Evolutionary conservation across 2,329 filamentous ascomycete genomes (phyloP).

Genomic region (Ophiostoma populinum): DNA sequence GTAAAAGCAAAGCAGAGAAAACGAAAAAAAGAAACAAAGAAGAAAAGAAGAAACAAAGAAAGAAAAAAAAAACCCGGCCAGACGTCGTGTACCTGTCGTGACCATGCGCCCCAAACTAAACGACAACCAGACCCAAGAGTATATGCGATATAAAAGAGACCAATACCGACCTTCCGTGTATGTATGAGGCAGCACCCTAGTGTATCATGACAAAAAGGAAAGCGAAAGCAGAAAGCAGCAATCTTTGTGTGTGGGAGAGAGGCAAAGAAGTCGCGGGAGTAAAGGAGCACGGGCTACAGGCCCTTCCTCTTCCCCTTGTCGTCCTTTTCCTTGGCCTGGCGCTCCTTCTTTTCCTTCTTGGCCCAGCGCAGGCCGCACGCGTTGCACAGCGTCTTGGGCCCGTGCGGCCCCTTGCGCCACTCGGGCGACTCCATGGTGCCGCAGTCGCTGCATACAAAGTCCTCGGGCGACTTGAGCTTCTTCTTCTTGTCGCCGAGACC

Average conservation of each 20-base stretch:
- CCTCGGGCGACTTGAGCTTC: slow-evolving; percentile 67
- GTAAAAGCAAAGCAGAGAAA: not conserved
- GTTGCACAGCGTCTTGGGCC: slow-evolving; percentile 90
- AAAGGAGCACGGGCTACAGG: too few relatives aligned
- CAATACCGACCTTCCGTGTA: too few relatives aligned
- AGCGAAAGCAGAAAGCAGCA: too few relatives aligned
- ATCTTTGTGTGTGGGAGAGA: too few relatives aligned
- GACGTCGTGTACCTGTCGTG: not conserved
- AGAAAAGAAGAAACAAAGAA: not conserved
- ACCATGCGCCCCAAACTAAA: too few relatives aligned
- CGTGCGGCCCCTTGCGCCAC: slow-evolving; percentile 86
- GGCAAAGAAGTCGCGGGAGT: too few relatives aligned
- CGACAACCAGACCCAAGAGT: too few relatives aligned
- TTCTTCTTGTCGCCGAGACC: slow-evolving; percentile 52
- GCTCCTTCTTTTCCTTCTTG: slow-evolving; percentile 63
- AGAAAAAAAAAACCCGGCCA: not conserved
- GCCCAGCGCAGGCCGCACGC: slow-evolving; percentile 69
- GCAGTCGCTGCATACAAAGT: slow-evolving; percentile 93
- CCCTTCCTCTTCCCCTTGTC: not conserved
- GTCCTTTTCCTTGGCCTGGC: slow-evolving; percentile 13
- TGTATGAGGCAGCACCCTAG: too few relatives aligned
- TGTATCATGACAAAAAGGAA: too few relatives aligned
- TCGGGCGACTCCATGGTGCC: slow-evolving; percentile 87
- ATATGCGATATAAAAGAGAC: too few relatives aligned
- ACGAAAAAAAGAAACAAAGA: not conserved